Evolutionary conservation across 2,329 filamentous ascomycete species (phyloP).

Genomic region (Lasiodiplodia sp.): DNA sequence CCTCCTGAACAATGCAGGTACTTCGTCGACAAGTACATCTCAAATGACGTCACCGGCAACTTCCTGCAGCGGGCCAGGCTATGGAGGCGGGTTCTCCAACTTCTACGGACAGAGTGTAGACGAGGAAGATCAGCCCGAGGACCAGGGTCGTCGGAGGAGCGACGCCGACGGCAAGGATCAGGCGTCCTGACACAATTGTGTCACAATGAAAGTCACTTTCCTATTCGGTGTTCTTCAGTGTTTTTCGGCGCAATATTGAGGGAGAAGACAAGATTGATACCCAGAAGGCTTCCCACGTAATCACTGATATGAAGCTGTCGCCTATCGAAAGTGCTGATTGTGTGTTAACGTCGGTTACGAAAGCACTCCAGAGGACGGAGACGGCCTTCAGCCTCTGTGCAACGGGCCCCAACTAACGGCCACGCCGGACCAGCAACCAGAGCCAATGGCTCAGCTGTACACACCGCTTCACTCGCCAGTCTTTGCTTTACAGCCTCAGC

Average conservation of each 20-base stretch:
- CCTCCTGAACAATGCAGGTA: constrained; percentile 9
- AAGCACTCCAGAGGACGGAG: background rate
- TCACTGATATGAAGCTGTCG: background rate
- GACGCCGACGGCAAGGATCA: background rate
- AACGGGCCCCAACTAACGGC: background rate
- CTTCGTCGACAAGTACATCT: constrained; percentile 14
- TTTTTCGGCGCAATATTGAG: background rate
- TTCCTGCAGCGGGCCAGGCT: background rate
- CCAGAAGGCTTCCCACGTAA: background rate
- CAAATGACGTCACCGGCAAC: constrained; percentile 22
- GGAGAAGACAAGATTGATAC: constrained; percentile 9
- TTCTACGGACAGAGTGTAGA: background rate
- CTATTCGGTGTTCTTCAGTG: background rate
- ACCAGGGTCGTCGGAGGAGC: background rate
- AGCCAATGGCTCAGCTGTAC: background rate
- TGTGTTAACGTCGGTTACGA: background rate
- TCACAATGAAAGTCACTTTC: background rate
- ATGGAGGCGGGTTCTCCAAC: background rate
- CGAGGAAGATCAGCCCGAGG: background rate
- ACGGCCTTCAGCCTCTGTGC: constrained; percentile 6
- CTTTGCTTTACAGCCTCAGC: background rate
- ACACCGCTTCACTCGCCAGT: background rate
- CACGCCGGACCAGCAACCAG: background rate
- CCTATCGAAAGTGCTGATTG: background rate
- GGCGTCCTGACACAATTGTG: background rate